Evolutionary conservation across 2,329 filamentous ascomycete genomes (phyloP).

Genomic region (Colletotrichum viniferum): DNA sequence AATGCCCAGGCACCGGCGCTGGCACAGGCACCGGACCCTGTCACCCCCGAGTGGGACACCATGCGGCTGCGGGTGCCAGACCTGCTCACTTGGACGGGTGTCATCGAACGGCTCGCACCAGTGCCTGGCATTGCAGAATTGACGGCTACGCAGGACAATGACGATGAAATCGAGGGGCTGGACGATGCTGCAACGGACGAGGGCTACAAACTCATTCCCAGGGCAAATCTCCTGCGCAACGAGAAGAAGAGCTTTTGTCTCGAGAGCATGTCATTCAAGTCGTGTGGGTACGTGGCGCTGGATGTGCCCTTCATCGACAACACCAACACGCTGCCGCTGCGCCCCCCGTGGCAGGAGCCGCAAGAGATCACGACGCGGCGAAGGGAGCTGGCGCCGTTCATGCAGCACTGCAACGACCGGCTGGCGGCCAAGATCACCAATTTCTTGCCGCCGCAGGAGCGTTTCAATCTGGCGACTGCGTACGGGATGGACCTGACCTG

Average conservation of each 20-base stretch:
- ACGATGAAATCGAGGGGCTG: not conserved
- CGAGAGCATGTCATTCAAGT: slow-evolving; percentile 55
- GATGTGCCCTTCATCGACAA: slow-evolving; percentile 39
- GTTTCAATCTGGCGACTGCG: slow-evolving; percentile 28
- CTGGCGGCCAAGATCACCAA: slow-evolving; percentile 39
- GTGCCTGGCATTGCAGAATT: slow-evolving; percentile 33
- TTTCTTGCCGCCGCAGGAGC: slow-evolving; percentile 32
- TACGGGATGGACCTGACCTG: slow-evolving; percentile 43
- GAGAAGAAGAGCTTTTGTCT: slow-evolving; percentile 36
- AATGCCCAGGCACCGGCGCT: not conserved
- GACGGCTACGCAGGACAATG: not conserved
- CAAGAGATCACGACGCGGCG: slow-evolving; percentile 8
- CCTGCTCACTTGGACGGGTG: slow-evolving; percentile 43
- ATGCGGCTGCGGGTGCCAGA: slow-evolving; percentile 27
- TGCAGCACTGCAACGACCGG: slow-evolving; percentile 41
- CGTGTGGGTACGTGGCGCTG: slow-evolving; percentile 64
- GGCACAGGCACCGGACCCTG: not conserved
- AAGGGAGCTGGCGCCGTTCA: slow-evolving; percentile 24
- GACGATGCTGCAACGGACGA: not conserved
- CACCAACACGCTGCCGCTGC: slow-evolving; percentile 33
- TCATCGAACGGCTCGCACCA: slow-evolving; percentile 48
- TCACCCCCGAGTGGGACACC: not conserved
- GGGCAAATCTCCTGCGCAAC: slow-evolving; percentile 19
- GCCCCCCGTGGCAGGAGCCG: slow-evolving; percentile 13
- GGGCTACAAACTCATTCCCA: slow-evolving; percentile 26